Conservation (phyloP, 208 protist species). For the Endotrypanum monterogeii region DNA sequence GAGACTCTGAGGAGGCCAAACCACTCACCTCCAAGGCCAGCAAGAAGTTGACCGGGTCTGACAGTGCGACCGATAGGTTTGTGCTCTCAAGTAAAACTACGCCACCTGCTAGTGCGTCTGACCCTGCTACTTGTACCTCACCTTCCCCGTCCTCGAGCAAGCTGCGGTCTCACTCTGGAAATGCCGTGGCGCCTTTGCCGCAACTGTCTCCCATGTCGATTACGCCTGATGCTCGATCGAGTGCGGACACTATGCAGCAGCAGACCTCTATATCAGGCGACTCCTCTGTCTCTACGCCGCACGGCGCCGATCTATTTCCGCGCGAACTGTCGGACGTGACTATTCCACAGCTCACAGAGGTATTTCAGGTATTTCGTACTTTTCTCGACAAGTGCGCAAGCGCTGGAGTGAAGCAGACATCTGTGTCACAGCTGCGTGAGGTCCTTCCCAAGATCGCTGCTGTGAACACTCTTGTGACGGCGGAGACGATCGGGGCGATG, state of each 20-base stretch:
- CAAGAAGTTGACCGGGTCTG: not conserved
- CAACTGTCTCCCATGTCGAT: slow-evolving; percentile 5
- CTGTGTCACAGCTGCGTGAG: slow-evolving; percentile 30
- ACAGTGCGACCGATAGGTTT: no score
- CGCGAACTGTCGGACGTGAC: slow-evolving; percentile 39
- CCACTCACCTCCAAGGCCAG: not conserved
- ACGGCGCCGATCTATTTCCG: slow-evolving; percentile 22
- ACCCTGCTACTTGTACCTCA: not conserved
- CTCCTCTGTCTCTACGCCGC: slow-evolving; percentile 14
- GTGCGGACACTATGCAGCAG: slow-evolving; percentile 9
- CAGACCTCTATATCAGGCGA: slow-evolving; percentile 16
- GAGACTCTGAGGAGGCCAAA: slow-evolving; percentile 1
- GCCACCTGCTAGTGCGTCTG: not conserved
- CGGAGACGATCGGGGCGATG: slow-evolving; percentile 18
- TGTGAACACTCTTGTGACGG: slow-evolving; percentile 21
- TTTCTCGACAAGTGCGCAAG: slow-evolving; percentile 38
- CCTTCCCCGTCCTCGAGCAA: not conserved
- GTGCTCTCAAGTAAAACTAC: not conserved
- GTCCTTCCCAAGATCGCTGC: slow-evolving; percentile 40
- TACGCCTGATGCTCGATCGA: not conserved
- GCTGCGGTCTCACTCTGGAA: not conserved
- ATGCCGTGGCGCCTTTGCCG: slow-evolving; percentile 7
- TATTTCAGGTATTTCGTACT: slow-evolving; percentile 42
- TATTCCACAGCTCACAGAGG: slow-evolving; percentile 39
- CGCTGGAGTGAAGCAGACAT: slow-evolving; percentile 25